These are phyloP conservation scores for Agaricus subrufescens DNA, from an alignment of 768 basidiomycete species.

Conservation along the genomic window DNA sequence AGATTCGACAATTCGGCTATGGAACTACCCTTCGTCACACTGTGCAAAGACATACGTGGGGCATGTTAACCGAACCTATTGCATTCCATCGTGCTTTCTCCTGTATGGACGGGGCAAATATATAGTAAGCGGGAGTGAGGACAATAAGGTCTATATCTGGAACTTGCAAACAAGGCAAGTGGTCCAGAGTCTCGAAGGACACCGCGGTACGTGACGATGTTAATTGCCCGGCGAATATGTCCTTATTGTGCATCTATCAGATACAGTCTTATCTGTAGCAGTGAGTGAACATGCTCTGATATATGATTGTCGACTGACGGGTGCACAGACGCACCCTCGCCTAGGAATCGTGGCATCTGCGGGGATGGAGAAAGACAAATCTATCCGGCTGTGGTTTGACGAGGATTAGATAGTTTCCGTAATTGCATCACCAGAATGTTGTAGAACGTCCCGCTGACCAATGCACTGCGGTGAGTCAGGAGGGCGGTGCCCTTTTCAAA, in stretches of 20 bases:
- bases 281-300: constrained; percentile 33
- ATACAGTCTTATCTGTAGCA: constrained; percentile 75
- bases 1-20: constrained; percentile 90
- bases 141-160: constrained; percentile 85
- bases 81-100: constrained; percentile 65
- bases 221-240: not conserved
- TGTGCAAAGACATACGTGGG: constrained; percentile 92
- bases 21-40: constrained; percentile 89
- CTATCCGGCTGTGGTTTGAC: constrained; percentile 79
- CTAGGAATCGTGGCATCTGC: constrained; percentile 78
- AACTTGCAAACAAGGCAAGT: constrained; percentile 80
- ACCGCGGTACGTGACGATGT: constrained; percentile 53
- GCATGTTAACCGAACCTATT: constrained; percentile 83
- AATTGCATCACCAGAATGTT: not conserved
- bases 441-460: no score
- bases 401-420: constrained; percentile 6
- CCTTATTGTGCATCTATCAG: constrained; percentile 19
- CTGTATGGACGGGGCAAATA: constrained; percentile 50
- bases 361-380: constrained; percentile 85
- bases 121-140: constrained; percentile 88
- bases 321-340: constrained; percentile 67
- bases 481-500: constrained; percentile 23
- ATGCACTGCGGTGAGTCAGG: constrained; percentile 3
- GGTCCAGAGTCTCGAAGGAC: constrained; percentile 71
- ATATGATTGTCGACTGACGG: constrained; percentile 4